Evolutionary conservation across 495 filamentous ascomycete species (phyloP), one percentile per base, ranked within the genome.

Genomic region (Symbiotaphrina buchneri): DNA sequence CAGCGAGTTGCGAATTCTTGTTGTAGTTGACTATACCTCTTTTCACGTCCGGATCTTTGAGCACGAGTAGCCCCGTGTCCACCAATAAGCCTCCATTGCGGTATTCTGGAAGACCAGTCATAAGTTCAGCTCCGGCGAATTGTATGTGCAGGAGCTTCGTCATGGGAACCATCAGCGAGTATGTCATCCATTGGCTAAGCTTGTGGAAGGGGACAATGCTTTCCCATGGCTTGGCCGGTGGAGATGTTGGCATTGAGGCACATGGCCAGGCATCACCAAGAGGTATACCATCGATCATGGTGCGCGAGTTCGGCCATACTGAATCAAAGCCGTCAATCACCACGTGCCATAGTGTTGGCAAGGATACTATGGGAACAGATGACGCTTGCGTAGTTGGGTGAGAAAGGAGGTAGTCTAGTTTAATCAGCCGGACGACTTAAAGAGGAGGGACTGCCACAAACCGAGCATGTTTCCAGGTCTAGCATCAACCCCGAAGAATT

Each of bases 231-330:
- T 71, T 63, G 7, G 71, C 64, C 13, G 74, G 74, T 11, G 77
- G 69, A 2, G 67, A 71, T 15, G 50, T 52, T 1, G 84, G 82
- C 62, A 95, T 71, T 28, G 69, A 64, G 21, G 71, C 74, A 48
- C 82, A 93, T 0, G 71, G 74, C 87, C 87, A 97, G 18, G 90
- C 87, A 46, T 97, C 87, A 26, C 87, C 87, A 30, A 97, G 71
- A 0, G 82, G 70, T 19, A 84, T 60, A 4, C 81, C 81, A 44
- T 92, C 80, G 39, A 97, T 74, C 38, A 76, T 71, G 4, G 85
- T 93, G 25, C 90, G 65, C 0, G 82, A 83, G 0, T 71, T 49
- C 0, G 90, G 90, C 87, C 87, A 97, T 48, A 95, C 83, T 1
- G 71, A 60, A 5, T 70, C 61, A 2, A 97, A 63, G 1, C 87